Evolutionary conservation across 1,284 basidiomycete species (phyloP).

Genomic region (Leccinum subspadiceum): DNA sequence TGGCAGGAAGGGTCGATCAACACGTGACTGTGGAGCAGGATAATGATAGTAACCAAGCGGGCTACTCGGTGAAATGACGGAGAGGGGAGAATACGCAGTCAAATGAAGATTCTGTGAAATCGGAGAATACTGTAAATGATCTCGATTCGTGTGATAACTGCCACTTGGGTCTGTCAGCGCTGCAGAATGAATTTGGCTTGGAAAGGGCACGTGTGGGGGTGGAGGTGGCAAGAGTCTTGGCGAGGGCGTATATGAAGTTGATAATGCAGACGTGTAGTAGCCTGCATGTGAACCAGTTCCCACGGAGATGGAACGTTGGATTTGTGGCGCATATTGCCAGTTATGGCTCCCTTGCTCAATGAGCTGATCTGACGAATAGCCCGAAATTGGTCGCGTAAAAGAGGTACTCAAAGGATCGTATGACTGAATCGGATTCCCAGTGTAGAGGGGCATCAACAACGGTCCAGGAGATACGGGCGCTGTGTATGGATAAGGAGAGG

Average conservation of each 20-base stretch:
- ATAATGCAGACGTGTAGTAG: constrained; percentile 12
- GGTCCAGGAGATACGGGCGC: constrained; percentile 19
- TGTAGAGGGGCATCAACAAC: constrained; percentile 9
- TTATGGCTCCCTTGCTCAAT: constrained; percentile 14
- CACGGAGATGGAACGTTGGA: constrained; percentile 22
- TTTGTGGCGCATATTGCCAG: constrained; percentile 18
- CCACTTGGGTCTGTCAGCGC: constrained; percentile 10
- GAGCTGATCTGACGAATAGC: constrained; percentile 10
- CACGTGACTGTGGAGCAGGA: constrained; percentile 23
- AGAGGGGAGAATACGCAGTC: constrained; percentile 53
- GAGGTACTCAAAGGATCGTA: constrained; percentile 8
- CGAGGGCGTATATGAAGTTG: constrained; percentile 15
- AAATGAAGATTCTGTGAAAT: constrained; percentile 58
- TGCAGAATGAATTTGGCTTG: constrained; percentile 8
- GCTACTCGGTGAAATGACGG: constrained; percentile 48
- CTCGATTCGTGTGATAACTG: constrained; percentile 7
- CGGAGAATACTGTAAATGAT: constrained; percentile 58
- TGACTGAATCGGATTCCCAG: constrained; percentile 12
- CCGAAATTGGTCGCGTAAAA: constrained; percentile 1
- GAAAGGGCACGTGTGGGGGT: constrained; percentile 11
- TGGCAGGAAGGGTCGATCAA: constrained; percentile 14
- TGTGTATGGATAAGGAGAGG: constrained; percentile 19
- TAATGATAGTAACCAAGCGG: constrained; percentile 34
- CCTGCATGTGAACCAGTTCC: constrained; percentile 14
- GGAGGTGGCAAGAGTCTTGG: constrained; percentile 19